These are phyloP conservation scores for Scedosporium aurantiacum DNA, from an alignment of 2,329 filamentous ascomycete genomes.

Conservation along the genomic window DNA sequence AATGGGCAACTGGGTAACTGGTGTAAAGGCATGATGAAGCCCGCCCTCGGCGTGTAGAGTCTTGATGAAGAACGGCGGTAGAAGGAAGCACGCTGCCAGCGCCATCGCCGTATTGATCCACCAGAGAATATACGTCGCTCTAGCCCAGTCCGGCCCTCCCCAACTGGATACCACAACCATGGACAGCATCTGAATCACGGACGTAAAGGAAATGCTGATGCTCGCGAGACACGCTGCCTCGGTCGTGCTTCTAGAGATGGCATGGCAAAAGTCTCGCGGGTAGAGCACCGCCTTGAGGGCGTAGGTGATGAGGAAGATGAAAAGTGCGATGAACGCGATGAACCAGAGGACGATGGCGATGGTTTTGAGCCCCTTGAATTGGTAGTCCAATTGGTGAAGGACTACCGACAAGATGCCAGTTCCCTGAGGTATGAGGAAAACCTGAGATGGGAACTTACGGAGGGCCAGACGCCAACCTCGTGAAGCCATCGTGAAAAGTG, in stretches of 20 bases:
- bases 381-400: slow-evolving; percentile 26
- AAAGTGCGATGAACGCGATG: slow-evolving; percentile 22
- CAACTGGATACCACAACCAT: slow-evolving; percentile 12
- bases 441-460: slow-evolving; percentile 23
- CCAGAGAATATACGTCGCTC: slow-evolving; percentile 25
- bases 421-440: slow-evolving; percentile 26
- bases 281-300: slow-evolving; percentile 20
- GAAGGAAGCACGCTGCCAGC: slow-evolving; percentile 18
- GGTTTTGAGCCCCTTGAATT: slow-evolving; percentile 24
- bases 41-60: slow-evolving; percentile 20
- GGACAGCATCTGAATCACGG: slow-evolving; percentile 15
- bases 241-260: slow-evolving; percentile 18
- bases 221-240: slow-evolving; percentile 27
- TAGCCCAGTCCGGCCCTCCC: slow-evolving; percentile 14
- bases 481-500: background rate
- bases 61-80: slow-evolving; percentile 24
- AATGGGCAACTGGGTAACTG: slow-evolving; percentile 24
- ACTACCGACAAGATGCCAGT: slow-evolving; percentile 23
- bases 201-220: slow-evolving; percentile 22
- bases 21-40: slow-evolving; percentile 19
- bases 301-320: slow-evolving; percentile 19
- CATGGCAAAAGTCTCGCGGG: slow-evolving; percentile 17
- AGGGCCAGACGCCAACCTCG: slow-evolving; percentile 11
- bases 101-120: slow-evolving; percentile 25
- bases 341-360: slow-evolving; percentile 27